A percentile compares a stretch with the other conserved stretches of the same genome.
phyloP scores from a whole-genome alignment of 2,329 filamentous ascomycete species.

The Ophiostoma sp. region DNA sequence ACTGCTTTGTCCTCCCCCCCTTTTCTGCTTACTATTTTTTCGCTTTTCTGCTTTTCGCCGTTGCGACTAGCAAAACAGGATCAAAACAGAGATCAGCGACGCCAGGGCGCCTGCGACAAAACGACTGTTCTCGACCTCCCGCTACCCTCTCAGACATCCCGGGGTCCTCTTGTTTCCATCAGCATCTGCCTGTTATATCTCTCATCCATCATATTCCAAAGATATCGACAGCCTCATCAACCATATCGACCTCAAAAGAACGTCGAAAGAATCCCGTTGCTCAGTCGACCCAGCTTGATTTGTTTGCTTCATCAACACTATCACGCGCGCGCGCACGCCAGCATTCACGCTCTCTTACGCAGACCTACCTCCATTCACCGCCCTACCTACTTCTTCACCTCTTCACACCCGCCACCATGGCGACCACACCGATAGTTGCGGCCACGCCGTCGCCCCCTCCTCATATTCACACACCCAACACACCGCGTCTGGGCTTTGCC shows the following conservation, averaged over 20 bases:
- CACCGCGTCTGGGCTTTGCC: conserved; percentile 65
- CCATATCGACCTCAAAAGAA: neutral
- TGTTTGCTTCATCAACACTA: neutral
- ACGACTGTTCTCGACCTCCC: neutral
- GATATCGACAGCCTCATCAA: neutral
- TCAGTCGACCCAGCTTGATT: neutral
- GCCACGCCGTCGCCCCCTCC: conserved; percentile 63
- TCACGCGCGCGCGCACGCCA: neutral
- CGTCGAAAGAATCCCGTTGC: neutral
- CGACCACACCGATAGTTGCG: conserved; percentile 38
- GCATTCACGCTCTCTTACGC: neutral
- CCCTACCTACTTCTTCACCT: neutral
- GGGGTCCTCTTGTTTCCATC: neutral
- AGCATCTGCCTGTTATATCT: neutral
- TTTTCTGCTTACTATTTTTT: neutral
- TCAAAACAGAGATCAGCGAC: conserved; percentile 15
- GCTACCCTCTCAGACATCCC: conserved; percentile 1
- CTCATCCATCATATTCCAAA: neutral
- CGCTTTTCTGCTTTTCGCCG: neutral
- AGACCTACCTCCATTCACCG: neutral
- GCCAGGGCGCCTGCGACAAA: conserved; percentile 16
- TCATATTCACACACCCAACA: conserved; percentile 64
- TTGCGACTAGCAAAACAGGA: neutral
- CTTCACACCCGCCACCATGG: conserved; percentile 38
- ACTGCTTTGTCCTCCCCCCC: neutral